phyloP scores from a whole-genome alignment of 768 basidiomycete genomes.

The Serendipita sp. region DNA sequence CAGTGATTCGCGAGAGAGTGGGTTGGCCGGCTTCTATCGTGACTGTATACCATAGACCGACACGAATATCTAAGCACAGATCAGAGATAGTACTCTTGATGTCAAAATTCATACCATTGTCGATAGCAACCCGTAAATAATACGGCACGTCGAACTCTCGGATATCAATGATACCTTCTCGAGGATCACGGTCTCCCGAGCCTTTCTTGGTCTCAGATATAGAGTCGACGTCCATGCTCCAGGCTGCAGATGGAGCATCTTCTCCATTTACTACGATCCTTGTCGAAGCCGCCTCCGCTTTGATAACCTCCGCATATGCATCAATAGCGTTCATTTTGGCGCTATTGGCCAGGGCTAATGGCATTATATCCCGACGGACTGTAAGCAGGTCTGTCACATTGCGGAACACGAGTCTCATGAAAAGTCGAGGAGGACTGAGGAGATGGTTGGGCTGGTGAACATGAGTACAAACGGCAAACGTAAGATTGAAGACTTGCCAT shows the following conservation, averaged over 20 bases:
- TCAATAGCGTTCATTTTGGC: conserved; percentile 91
- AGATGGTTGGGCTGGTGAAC: conserved; percentile 66
- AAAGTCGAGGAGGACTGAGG: conserved; percentile 82
- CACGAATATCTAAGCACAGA: conserved; percentile 53
- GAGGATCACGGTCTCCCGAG: conserved; percentile 53
- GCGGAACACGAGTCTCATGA: conserved; percentile 76
- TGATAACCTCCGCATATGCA: conserved; percentile 93
- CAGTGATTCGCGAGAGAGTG: conserved; percentile 47
- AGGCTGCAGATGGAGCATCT: conserved; percentile 46
- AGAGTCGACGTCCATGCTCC: conserved; percentile 24
- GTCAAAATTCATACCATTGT: conserved; percentile 41
- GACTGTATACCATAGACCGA: conserved; percentile 94
- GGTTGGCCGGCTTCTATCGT: conserved; percentile 72
- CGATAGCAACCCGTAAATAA: conserved; percentile 97
- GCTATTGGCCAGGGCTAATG: conserved; percentile 77
- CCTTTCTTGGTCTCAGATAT: conserved; percentile 17
- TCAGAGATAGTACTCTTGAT: not conserved
- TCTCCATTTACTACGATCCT: conserved; percentile 48
- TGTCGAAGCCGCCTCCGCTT: conserved; percentile 41
- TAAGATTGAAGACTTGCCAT: conserved; percentile 25
- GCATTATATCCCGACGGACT: conserved; percentile 77
- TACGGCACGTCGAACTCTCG: conserved; percentile 96
- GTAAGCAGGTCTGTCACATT: conserved; percentile 85
- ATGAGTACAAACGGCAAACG: not conserved
- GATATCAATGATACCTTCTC: conserved; percentile 83